Evolutionary conservation across 345 rosid species (phyloP).

Genomic region (Aegle marmelos): DNA sequence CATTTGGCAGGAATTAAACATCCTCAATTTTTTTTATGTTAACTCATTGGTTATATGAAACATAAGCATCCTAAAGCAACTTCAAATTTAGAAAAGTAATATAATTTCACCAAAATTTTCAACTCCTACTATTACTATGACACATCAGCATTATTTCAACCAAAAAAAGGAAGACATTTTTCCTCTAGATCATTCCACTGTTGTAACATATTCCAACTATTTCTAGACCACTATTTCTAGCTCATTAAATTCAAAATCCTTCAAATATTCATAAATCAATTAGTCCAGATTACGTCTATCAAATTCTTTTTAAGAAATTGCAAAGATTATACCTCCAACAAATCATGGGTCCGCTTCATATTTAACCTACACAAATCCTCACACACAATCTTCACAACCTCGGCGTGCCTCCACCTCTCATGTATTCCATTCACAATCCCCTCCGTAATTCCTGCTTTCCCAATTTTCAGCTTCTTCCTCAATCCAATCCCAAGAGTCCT

Average conservation of each 20-base stretch:
- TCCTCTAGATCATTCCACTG: neutral
- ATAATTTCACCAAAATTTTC: neutral
- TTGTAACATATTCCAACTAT: neutral
- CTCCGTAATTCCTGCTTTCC: constrained; percentile 91
- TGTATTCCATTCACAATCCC: constrained; percentile 96
- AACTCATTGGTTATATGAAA: neutral
- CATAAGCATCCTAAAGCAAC: neutral
- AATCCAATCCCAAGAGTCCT: constrained; percentile 55
- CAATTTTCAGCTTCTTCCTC: constrained; percentile 70
- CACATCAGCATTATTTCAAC: neutral
- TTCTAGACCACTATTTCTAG: neutral
- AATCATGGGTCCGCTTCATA: constrained; percentile 96
- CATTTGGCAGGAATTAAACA: neutral
- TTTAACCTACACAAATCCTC: constrained; percentile 78
- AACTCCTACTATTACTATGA: neutral
- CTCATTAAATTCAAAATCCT: neutral
- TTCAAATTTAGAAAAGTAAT: neutral
- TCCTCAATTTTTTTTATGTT: neutral
- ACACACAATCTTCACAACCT: constrained; percentile 78
- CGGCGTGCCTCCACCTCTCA: constrained; percentile 85
- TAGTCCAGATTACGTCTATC: neutral
- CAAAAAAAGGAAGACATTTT: neutral
- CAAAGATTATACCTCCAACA: constrained; percentile 64
- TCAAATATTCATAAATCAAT: neutral
- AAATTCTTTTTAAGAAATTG: neutral